Evolutionary conservation across 768 basidiomycete species (phyloP).

Genomic region (Naganishia onofrii): DNA sequence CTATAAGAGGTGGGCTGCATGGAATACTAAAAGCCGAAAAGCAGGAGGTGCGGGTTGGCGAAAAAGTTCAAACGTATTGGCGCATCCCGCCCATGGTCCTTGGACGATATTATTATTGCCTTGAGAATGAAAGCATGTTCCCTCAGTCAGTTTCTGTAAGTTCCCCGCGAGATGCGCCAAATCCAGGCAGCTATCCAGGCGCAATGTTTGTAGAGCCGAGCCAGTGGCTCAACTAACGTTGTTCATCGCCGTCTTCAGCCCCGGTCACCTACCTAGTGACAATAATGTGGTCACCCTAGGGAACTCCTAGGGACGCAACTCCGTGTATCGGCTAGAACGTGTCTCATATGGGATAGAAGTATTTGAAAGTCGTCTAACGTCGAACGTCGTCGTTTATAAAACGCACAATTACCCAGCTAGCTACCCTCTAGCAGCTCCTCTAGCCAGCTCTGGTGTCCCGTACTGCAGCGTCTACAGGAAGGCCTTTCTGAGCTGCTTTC

Average conservation of each 20-base stretch:
- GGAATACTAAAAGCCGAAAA: too few relatives aligned
- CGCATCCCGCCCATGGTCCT: too few relatives aligned
- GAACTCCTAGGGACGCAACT: not conserved
- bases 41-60: too few relatives aligned
- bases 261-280: not conserved
- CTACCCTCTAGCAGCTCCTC: not conserved
- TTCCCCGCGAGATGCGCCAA: not conserved
- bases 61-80: too few relatives aligned
- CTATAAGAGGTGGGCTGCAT: too few relatives aligned
- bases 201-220: not conserved
- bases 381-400: not conserved
- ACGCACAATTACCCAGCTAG: not conserved
- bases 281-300: not conserved
- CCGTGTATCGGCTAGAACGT: not conserved
- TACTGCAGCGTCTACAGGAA: too few relatives aligned
- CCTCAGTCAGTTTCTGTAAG: not conserved
- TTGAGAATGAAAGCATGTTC: not conserved
- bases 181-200: too few relatives aligned
- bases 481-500: too few relatives aligned
- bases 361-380: conserved; percentile 1
- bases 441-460: not conserved
- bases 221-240: not conserved
- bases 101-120: too few relatives aligned
- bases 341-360: not conserved
- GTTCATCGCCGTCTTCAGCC: not conserved